These are phyloP conservation scores for Colletotrichum noveboracense DNA, from an alignment of 2,329 filamentous ascomycete genomes.

Conservation along the genomic window DNA sequence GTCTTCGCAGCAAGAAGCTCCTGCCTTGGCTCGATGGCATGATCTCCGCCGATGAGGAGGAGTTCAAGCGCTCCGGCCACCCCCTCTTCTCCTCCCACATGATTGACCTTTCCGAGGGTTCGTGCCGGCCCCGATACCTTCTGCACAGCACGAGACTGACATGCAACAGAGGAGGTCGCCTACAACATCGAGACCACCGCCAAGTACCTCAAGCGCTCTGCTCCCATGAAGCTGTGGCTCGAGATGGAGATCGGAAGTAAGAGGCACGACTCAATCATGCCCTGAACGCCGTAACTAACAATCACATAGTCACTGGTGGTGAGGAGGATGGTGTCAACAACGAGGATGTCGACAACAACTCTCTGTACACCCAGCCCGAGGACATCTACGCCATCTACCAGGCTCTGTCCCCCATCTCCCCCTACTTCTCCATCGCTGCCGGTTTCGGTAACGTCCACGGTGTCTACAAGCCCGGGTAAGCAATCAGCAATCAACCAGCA, in stretches of 20 bases:
- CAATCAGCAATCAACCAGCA: neutral
- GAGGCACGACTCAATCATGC: conserved; percentile 26
- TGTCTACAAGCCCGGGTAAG: conserved; percentile 88
- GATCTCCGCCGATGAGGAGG: conserved; percentile 90
- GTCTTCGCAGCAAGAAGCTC: conserved; percentile 77
- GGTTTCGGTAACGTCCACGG: conserved; percentile 99
- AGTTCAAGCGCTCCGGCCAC: conserved; percentile 92
- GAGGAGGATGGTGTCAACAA: conserved; percentile 99
- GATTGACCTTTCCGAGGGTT: conserved; percentile 91
- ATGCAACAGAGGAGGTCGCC: conserved; percentile 67
- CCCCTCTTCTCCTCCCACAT: conserved; percentile 97
- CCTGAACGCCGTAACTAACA: neutral
- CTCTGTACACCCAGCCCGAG: conserved; percentile 96
- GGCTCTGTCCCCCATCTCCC: conserved; percentile 82
- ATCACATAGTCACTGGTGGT: conserved; percentile 78
- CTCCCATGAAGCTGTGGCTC: conserved; percentile 98
- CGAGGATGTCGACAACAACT: conserved; percentile 95
- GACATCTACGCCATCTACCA: conserved; percentile 94
- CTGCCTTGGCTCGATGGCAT: conserved; percentile 97
- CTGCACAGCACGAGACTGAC: neutral
- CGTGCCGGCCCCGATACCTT: neutral
- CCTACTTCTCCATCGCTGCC: conserved; percentile 97
- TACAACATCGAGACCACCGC: conserved; percentile 93
- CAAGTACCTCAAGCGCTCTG: conserved; percentile 90
- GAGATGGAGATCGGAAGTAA: conserved; percentile 78